Evolutionary conservation across 129 eudicot species (phyloP), one percentile per base, ranked within the genome.

Genomic region (Flaveria sonorensis): DNA sequence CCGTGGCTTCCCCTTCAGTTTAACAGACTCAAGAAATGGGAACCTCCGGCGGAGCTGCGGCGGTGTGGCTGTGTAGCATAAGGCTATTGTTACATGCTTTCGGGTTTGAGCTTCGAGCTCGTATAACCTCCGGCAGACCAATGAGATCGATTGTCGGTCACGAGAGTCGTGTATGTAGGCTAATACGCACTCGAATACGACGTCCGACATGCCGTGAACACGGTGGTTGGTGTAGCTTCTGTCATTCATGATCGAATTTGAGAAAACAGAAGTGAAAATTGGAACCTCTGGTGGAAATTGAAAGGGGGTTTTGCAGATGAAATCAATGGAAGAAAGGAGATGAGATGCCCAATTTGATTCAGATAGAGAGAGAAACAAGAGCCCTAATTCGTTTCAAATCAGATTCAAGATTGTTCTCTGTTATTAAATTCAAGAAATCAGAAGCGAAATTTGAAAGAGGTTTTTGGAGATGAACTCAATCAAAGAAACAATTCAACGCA

Each of bases 1-100:
- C 45, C 98, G 90, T 59, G 98, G 98, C 84, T 90, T 88, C 5
- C 97, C 98, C 70, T 93, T 92, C 6, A 92, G 84, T 50, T 86
- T 85, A 43, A 92, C 50, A 11, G 96, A 86, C 71, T 90, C 96
- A 2, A 92, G 79, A 59, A 71, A 83, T 6, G 86, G 91, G 26
- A 92, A 92, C 52, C 96, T 60, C 67, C 74, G 71, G 39, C 74
- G 57, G 5, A 93, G 70, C 69, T 83, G 92, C 23, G 70, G 68
- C 3, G 98, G 98, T 13, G 96, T 88, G 20, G 89, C 60, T 0
- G 95, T 77, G 78, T 93, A 92, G 60, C 96, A 90, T n/a, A 90
- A 52, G 7, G 98, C 92, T 59, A 92, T 90, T 3, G 97, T 89
- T 26, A 92, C 88, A 83, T 92, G 93, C 82, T 85, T 85, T 11